A percentile compares a stretch with the other conserved stretches of the same genome.
phyloP scores from a whole-genome alignment of 441 rosid genomes.

The Kokia cookei region DNA sequence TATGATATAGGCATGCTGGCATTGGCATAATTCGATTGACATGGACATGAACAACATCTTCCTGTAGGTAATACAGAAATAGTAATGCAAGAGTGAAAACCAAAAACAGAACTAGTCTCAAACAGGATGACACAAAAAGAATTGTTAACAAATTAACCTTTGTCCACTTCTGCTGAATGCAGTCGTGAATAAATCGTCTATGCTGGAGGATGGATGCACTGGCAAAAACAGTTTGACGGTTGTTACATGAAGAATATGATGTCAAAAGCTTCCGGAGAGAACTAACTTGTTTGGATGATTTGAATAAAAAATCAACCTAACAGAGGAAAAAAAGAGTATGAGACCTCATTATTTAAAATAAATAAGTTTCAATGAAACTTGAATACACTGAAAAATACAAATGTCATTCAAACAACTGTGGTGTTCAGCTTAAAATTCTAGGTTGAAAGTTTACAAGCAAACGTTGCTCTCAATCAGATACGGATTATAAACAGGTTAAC shows the following conservation, averaged over 20 bases:
- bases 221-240: slow-evolving; percentile 78
- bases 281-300: slow-evolving; percentile 81
- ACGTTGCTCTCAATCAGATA: not conserved
- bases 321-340: not conserved
- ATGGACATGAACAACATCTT: slow-evolving; percentile 69
- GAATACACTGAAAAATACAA: not conserved
- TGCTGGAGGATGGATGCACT: slow-evolving; percentile 96
- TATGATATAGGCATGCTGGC: slow-evolving; percentile 70
- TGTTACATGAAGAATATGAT: slow-evolving; percentile 61
- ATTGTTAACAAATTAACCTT: slow-evolving; percentile 41
- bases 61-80: slow-evolving; percentile 31
- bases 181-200: slow-evolving; percentile 67
- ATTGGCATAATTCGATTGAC: slow-evolving; percentile 67
- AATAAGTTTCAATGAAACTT: not conserved
- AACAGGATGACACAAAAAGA: not conserved
- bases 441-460: not conserved
- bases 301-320: slow-evolving; percentile 91
- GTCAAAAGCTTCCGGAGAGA: slow-evolving; percentile 75
- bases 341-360: slow-evolving; percentile 1
- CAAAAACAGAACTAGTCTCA: slow-evolving; percentile 4
- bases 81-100: not conserved
- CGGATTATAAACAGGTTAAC: not conserved
- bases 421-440: not conserved
- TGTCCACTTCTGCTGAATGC: slow-evolving; percentile 92
- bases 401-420: not conserved